phyloP scores from a whole-genome alignment of 164 flowering plant species.

The Litsea cubeba region DNA sequence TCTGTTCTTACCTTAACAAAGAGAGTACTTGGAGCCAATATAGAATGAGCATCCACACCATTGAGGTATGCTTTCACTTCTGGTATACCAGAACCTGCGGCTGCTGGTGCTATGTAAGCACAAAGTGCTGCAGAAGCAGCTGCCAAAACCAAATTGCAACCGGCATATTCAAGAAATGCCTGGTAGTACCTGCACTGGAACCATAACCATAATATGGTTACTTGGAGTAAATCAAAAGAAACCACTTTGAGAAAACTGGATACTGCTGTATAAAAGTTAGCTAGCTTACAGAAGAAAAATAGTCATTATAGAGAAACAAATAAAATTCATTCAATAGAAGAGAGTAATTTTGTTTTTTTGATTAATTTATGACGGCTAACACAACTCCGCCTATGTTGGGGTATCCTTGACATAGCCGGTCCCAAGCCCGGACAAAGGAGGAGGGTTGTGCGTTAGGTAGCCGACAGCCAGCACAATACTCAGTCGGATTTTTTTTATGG shows the following conservation, averaged over 20 bases:
- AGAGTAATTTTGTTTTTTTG: not conserved
- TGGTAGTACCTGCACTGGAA: constrained; percentile 54
- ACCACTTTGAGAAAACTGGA: not conserved
- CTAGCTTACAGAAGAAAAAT: not conserved
- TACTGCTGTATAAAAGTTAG: not conserved
- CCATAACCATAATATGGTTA: constrained; percentile 16
- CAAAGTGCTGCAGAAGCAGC: constrained; percentile 59
- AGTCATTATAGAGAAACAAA: not conserved
- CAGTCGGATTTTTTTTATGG: too few relatives aligned
- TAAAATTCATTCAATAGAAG: not conserved
- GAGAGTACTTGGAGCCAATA: constrained; percentile 84
- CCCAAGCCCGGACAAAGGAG: too few relatives aligned
- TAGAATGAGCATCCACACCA: constrained; percentile 84
- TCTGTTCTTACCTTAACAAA: constrained; percentile 68
- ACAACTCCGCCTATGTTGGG: too few relatives aligned
- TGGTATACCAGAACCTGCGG: constrained; percentile 92
- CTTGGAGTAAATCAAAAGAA: not conserved
- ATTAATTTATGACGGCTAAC: not conserved
- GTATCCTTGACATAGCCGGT: too few relatives aligned
- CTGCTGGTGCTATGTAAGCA: constrained; percentile 90
- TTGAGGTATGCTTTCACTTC: constrained; percentile 94
- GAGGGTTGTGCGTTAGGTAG: too few relatives aligned
- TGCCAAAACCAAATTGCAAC: constrained; percentile 59
- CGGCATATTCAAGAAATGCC: constrained; percentile 61
- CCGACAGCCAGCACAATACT: too few relatives aligned